Evolutionary conservation across 208 protist species (phyloP).

Genomic region (Trypanosoma melophagium): DNA sequence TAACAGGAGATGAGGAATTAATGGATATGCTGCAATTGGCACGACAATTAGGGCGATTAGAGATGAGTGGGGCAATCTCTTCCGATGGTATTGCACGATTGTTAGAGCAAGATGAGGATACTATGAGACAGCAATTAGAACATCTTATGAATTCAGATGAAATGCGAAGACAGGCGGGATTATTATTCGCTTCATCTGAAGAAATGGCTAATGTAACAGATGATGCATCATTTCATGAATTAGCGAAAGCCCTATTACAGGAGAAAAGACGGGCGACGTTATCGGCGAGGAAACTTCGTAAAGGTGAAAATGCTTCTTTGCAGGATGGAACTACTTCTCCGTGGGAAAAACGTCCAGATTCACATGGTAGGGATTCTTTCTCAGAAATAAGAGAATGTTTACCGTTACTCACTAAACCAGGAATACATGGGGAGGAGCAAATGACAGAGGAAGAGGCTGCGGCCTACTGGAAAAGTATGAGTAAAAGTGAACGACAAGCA

Average conservation of each 20-base stretch:
- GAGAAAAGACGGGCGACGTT: background rate
- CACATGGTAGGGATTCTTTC: too few relatives aligned
- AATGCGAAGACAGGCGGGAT: background rate
- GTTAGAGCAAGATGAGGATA: slow-evolving; percentile 7
- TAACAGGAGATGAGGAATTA: slow-evolving; percentile 14
- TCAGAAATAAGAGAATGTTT: background rate
- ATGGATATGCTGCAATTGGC: slow-evolving; percentile 10
- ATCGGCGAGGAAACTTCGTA: background rate
- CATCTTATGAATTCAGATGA: background rate
- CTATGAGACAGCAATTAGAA: slow-evolving; percentile 5
- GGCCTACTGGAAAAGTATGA: background rate
- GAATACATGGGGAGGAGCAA: background rate
- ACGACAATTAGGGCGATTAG: slow-evolving; percentile 14
- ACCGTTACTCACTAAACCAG: background rate
- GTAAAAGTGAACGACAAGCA: background rate
- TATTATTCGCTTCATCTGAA: background rate
- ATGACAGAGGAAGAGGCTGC: background rate
- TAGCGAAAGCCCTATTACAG: slow-evolving; percentile 8
- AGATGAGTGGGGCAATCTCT: slow-evolving; percentile 3
- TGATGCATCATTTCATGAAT: slow-evolving; percentile 4
- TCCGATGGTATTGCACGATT: slow-evolving; percentile 14
- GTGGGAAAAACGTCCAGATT: too few relatives aligned
- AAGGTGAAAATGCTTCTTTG: background rate
- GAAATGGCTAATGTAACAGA: too few relatives aligned
- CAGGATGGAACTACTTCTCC: too few relatives aligned